Conservation (phyloP, 2,329 filamentous ascomycete species). For the Zasmidium angulare region DNA sequence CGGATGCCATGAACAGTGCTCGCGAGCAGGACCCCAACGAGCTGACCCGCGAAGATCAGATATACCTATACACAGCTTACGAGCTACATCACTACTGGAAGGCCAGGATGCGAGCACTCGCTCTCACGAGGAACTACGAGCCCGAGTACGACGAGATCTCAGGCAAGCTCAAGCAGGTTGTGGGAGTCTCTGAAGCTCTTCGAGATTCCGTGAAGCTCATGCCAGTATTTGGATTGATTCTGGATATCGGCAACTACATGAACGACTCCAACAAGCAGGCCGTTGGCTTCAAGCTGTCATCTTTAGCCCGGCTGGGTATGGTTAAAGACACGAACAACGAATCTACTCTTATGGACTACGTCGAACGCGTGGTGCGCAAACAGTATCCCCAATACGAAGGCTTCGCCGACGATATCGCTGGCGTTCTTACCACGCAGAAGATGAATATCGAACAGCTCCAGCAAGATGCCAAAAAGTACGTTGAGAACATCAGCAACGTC, state of each 20-base stretch:
- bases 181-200: constrained; percentile 81
- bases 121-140: constrained; percentile 80
- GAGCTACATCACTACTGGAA: constrained; percentile 99
- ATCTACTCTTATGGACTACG: constrained; percentile 89
- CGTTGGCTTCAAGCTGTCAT: constrained; percentile 95
- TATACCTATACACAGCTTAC: constrained; percentile 89
- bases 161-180: constrained; percentile 80
- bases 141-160: constrained; percentile 89
- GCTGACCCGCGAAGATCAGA: constrained; percentile 90
- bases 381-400: constrained; percentile 95
- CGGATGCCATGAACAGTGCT: constrained; percentile 72
- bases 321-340: constrained; percentile 99
- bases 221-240: constrained; percentile 91
- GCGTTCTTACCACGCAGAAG: constrained; percentile 78
- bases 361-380: constrained; percentile 92
- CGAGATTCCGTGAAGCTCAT: constrained; percentile 90
- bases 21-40: constrained; percentile 85
- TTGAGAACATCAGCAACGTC: constrained; percentile 91
- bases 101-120: constrained; percentile 87
- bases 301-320: constrained; percentile 88
- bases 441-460: constrained; percentile 93
- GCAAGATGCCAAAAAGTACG: constrained; percentile 84
- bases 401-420: constrained; percentile 80
- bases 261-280: constrained; percentile 99
- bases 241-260: constrained; percentile 99